These are phyloP conservation scores for Fraxinus excelsior DNA, from an alignment of 257 asterid species.

Conservation along the genomic window DNA sequence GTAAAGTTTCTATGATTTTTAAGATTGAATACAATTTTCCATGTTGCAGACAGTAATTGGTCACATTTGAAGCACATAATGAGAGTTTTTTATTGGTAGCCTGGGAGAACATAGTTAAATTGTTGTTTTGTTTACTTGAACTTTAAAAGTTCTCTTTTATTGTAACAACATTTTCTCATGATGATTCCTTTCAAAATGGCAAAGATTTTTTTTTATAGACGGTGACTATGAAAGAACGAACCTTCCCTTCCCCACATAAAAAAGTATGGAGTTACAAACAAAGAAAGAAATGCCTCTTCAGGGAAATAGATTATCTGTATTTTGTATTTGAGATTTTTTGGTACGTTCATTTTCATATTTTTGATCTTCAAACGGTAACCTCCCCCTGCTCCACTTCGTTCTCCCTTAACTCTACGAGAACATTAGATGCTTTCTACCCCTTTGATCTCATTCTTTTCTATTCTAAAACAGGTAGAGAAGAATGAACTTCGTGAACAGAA, in stretches of 20 bases:
- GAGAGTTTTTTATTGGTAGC: background rate
- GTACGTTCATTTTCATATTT: too few relatives aligned
- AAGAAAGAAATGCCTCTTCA: background rate
- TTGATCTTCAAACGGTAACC: background rate
- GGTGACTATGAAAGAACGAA: background rate
- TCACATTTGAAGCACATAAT: too few relatives aligned
- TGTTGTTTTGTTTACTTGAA: background rate
- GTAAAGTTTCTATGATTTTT: too few relatives aligned
- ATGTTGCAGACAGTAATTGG: background rate
- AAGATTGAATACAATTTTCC: background rate
- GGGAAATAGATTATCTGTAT: background rate
- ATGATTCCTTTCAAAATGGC: background rate
- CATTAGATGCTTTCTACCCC: background rate
- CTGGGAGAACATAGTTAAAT: background rate
- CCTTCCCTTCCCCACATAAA: background rate
- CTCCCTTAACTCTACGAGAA: background rate
- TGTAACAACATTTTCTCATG: background rate
- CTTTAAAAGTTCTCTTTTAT: background rate
- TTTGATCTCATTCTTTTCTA: background rate
- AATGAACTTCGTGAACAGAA: conserved; percentile 89
- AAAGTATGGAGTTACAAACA: background rate
- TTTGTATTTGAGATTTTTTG: too few relatives aligned
- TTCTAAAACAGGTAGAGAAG: conserved; percentile 63
- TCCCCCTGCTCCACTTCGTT: background rate
- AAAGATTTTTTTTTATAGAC: too few relatives aligned